Base-by-base conservation (phyloP, 495 filamentous ascomycete genomes). In the Jackrogersella minutella region DNA sequence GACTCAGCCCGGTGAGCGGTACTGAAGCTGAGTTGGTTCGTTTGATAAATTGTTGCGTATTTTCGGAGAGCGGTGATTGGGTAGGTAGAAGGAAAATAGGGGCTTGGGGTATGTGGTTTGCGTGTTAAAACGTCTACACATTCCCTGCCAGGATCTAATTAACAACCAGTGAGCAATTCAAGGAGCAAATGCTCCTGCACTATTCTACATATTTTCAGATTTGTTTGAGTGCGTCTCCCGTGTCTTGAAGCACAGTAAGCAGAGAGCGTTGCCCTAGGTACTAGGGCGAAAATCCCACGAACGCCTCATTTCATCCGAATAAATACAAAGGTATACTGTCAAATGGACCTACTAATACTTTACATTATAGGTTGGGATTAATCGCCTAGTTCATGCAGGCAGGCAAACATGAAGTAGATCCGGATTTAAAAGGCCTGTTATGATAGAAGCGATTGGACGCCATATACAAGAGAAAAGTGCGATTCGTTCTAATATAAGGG, bases 121-220 rank as follows among this genome's bases (percentile, higher is more conserved):
- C 66, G 41, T 49, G 53, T 19, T 50, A 44, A 59, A 14, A 16
- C 49, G 55, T 44, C 26, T 59, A 43, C 36, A 53, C 22, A 54
- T 60, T 56, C 41, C 60, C 52, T 60, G 41, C 66, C 56, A 52
- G 66, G 66, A 61, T 64, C 13, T 68, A 63, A 68, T 63, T 59
- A 7, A 56, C 46, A 63, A 49, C 31, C 3, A 69, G 66, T 69
- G 60, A 50, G 66, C 66, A 52, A 31, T 60, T 57, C 5, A 56
- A 55, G 59, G 21, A 51, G 33, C 31, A 52, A 30, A 40, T 7
- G 22, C 41, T 36, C 24, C 28, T 60, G 24, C 34, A 13, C 49
- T 57, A 56, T 51, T n/a, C 50, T 33, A 33, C 21, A 5, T 57
- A 8, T 11, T 17, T 43, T 33, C 17, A 37, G 5, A 57, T 53